These are phyloP conservation scores for Nakaseomyces kungkrabaensis DNA, from an alignment of 1,139 yeast genomes.

Conservation along the genomic window DNA sequence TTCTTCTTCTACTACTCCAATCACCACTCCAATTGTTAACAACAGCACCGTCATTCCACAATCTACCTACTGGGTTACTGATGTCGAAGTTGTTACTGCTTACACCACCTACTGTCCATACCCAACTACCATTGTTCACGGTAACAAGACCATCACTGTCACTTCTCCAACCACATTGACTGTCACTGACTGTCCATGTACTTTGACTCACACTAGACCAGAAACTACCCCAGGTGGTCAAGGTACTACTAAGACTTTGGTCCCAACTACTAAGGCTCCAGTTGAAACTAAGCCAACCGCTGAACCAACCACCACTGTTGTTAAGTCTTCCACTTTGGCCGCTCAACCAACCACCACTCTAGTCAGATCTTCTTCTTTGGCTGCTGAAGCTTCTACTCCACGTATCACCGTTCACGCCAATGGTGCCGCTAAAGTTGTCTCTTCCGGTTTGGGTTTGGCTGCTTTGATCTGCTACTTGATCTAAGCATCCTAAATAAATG, in stretches of 20 bases:
- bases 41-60: background rate
- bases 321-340: conserved; percentile 5
- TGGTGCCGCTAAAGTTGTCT: conserved; percentile 11
- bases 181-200: conserved; percentile 5
- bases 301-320: conserved; percentile 6
- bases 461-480: conserved; percentile 5
- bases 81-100: conserved; percentile 3
- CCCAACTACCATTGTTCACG: conserved; percentile 43
- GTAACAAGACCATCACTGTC: conserved; percentile 12
- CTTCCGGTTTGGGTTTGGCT: conserved; percentile 6
- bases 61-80: conserved; percentile 4
- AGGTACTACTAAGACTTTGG: background rate
- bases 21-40: background rate
- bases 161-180: conserved; percentile 5
- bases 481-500: background rate
- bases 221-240: conserved; percentile 2
- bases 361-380: conserved; percentile 5
- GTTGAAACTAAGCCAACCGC: conserved; percentile 5
- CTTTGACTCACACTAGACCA: conserved; percentile 8
- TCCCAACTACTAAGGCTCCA: background rate
- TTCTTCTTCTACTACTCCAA: background rate
- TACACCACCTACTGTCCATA: conserved; percentile 48
- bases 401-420: conserved; percentile 8
- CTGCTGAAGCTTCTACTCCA: conserved; percentile 5
- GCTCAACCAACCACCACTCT: conserved; percentile 4